A percentile compares a stretch with the other conserved stretches of the same genome.
These are phyloP conservation scores for Phytophthora megakarya DNA, from an alignment of 352 stramenopile genomes.

Conservation along the genomic window DNA sequence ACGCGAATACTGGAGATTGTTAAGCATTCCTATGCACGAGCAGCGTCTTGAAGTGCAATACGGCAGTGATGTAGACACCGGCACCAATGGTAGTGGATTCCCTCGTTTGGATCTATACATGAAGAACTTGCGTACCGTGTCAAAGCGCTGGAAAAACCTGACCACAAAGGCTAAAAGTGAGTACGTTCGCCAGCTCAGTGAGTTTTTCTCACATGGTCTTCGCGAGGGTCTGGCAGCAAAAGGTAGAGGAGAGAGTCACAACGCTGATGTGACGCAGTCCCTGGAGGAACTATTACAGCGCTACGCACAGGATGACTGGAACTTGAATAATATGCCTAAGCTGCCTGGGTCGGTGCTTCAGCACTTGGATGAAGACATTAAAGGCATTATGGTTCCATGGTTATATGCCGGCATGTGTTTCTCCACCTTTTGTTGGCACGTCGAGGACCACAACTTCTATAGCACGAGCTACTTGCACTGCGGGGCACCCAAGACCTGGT, in stretches of 20 bases:
- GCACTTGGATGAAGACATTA: slow-evolving; percentile 97
- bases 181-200: slow-evolving; percentile 39
- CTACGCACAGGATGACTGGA: slow-evolving; percentile 94
- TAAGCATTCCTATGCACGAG: slow-evolving; percentile 78
- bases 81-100: slow-evolving; percentile 86
- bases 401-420: slow-evolving; percentile 99
- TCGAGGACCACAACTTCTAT: slow-evolving; percentile 99
- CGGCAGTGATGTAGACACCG: slow-evolving; percentile 92
- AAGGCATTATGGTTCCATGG: slow-evolving; percentile 99
- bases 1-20: slow-evolving; percentile 88
- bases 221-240: slow-evolving; percentile 23
- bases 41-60: slow-evolving; percentile 91
- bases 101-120: slow-evolving; percentile 62
- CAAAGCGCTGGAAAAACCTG: slow-evolving; percentile 59
- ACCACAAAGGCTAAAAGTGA: slow-evolving; percentile 38
- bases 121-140: slow-evolving; percentile 57
- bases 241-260: slow-evolving; percentile 25
- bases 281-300: slow-evolving; percentile 64
- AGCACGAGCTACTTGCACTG: slow-evolving; percentile 99
- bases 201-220: slow-evolving; percentile 67
- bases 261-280: slow-evolving; percentile 23
- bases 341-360: slow-evolving; percentile 93
- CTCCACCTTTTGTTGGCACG: slow-evolving; percentile 99
- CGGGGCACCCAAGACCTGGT: slow-evolving; percentile 98
- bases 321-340: slow-evolving; percentile 98